Percentiles rank a stretch among this genome's conserved stretches.
Evolutionary conservation across 495 filamentous ascomycete genomes (phyloP).

Genomic region (Acidomyces sp.): DNA sequence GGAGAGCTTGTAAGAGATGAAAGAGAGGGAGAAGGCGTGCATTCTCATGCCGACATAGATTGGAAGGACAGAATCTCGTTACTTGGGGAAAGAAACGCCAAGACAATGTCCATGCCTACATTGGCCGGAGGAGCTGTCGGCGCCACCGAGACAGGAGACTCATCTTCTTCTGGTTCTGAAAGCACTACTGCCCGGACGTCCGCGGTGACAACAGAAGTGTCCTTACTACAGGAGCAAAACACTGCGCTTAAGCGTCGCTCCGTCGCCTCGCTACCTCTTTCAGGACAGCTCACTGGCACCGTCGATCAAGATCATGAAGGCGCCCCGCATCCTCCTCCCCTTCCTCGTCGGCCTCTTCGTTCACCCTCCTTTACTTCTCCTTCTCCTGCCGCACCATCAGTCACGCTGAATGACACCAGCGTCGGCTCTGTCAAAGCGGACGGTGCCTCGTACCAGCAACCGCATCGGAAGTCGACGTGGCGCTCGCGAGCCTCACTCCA

Average conservation of each 20-base stretch:
- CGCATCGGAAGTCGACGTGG: constrained; percentile 1
- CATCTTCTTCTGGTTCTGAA: constrained; percentile 11
- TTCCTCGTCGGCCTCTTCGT: constrained; percentile 9
- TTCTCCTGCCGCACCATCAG: constrained; percentile 2
- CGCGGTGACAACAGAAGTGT: background rate
- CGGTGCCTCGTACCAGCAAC: constrained; percentile 20
- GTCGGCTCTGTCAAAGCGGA: constrained; percentile 16
- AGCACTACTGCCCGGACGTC: background rate
- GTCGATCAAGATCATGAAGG: no score
- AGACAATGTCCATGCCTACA: constrained; percentile 9
- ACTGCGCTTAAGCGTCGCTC: constrained; percentile 14
- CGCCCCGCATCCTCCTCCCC: background rate
- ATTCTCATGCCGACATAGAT: no score
- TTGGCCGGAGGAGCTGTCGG: background rate
- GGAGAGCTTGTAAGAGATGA: constrained; percentile 1
- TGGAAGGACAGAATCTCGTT: no score
- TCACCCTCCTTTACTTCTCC: constrained; percentile 15
- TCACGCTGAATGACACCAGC: constrained; percentile 8
- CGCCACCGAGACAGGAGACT: constrained; percentile 12
- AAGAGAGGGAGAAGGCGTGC: constrained; percentile 12
- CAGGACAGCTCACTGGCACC: constrained; percentile 3
- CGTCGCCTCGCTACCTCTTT: constrained; percentile 9
- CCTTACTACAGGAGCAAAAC: background rate
- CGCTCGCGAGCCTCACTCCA: background rate
- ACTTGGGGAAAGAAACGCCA: constrained; percentile 21